Evolutionary conservation across 306 rosid species (phyloP).

Genomic region (Rosa lucieae): DNA sequence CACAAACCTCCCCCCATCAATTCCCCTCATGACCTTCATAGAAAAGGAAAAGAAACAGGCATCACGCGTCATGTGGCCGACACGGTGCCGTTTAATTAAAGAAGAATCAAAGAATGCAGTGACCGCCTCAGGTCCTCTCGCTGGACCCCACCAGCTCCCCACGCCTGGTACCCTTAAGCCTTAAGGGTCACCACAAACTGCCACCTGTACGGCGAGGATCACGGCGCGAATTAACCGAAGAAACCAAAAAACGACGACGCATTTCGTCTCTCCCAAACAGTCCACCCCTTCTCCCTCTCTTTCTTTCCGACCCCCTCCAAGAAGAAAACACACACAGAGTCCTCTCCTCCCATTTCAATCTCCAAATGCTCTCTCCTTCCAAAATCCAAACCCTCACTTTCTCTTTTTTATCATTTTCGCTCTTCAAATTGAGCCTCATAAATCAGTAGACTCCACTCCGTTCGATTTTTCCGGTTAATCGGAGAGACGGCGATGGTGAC

Average conservation of each 20-base stretch:
- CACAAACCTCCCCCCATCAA: too few species aligned
- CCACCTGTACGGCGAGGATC: not conserved
- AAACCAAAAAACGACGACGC: not conserved
- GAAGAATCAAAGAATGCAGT: not conserved
- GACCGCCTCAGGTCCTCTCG: not conserved
- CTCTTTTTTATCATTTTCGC: not conserved
- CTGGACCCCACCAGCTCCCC: not conserved
- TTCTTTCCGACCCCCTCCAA: not conserved
- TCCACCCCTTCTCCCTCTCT: not conserved
- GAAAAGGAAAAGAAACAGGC: not conserved
- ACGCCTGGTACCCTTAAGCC: not conserved
- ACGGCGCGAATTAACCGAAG: not conserved
- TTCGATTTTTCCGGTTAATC: not conserved
- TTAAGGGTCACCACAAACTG: not conserved
- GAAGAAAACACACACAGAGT: not conserved
- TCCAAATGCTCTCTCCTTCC: not conserved
- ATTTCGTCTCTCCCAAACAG: not conserved
- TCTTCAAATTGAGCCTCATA: not conserved
- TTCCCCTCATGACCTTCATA: too few species aligned
- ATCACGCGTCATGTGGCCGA: not conserved
- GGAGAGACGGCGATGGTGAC: slow-evolving; percentile 13
- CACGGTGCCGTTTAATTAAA: slow-evolving; percentile 1
- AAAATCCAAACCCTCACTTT: not conserved
- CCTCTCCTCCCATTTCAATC: not conserved
- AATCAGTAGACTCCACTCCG: not conserved